Percentiles rank a stretch among this genome's conserved stretches.
These are phyloP conservation scores for Darksidea phi DNA, from an alignment of 495 filamentous ascomycete genomes.

Conservation along the genomic window DNA sequence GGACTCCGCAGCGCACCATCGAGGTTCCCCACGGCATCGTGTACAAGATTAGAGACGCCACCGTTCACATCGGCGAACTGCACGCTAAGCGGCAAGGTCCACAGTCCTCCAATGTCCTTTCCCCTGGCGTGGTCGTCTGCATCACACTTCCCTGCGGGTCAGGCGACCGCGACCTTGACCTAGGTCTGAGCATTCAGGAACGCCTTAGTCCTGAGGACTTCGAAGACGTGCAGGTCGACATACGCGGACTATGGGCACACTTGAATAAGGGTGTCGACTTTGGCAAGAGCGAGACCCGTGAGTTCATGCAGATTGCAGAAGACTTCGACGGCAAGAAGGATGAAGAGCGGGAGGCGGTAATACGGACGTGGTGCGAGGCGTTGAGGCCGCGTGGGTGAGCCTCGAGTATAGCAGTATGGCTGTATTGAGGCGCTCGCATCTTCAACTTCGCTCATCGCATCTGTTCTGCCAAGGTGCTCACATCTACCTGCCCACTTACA, in stretches of 20 bases:
- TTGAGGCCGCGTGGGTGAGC: slow-evolving; percentile 22
- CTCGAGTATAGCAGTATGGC: not conserved
- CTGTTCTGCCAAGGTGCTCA: too few species aligned
- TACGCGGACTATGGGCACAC: slow-evolving; percentile 9
- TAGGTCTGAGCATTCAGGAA: too few species aligned
- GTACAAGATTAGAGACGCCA: slow-evolving; percentile 12
- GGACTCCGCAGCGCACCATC: slow-evolving; percentile 14
- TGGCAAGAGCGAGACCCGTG: slow-evolving; percentile 17
- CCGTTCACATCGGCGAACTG: slow-evolving; percentile 15
- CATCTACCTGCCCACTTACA: too few species aligned
- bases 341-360: slow-evolving; percentile 9
- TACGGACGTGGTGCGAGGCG: slow-evolving; percentile 30
- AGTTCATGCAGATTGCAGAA: slow-evolving; percentile 18
- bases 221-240: not conserved
- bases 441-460: too few species aligned
- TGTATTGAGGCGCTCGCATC: not conserved
- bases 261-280: slow-evolving; percentile 11
- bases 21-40: not conserved
- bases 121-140: slow-evolving; percentile 20
- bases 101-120: not conserved
- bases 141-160: not conserved
- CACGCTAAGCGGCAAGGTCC: not conserved
- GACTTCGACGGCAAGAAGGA: not conserved
- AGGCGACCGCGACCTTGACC: not conserved
- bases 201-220: not conserved